Evolutionary conservation across 805 yeast species (phyloP), one percentile per base, ranked within the genome.

Genomic region (Jamesozyma rosinii): DNA sequence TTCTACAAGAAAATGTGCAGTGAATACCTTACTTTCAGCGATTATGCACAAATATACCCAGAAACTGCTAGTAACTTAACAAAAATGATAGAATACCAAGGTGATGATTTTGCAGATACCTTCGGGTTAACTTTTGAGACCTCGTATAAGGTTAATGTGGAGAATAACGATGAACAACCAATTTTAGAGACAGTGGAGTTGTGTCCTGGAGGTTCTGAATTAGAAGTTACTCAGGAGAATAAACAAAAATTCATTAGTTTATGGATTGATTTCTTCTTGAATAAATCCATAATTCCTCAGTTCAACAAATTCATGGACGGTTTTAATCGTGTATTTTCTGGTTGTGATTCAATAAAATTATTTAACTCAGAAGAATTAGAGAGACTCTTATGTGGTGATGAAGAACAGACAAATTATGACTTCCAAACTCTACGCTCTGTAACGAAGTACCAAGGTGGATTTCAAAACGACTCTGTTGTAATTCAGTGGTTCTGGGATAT

Each of bases 401-500:
- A 77, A 38, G 86, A 82, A 34, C 58, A 63, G 13, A 52, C 57
- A 26, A 52, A 57, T 20, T 67, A 67, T 17, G 97, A 90, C 55
- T 69, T 80, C 3, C 75, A 70, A 2, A 72, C 81, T 5, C 64
- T 92, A 44, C 72, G 76, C 44, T 74, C 88, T 0, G 79, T 88
- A 0, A 82, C 96, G 0, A 77, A 73, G 47, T 92, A 89, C 59
- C 63, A 62, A 17, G 87, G 89, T 10, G 87, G 89, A 72, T 64
- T 65, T 13, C 50, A 58, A 1, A 50, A 55, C 6, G 50, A 55
- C 6, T 66, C 71, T 5, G 44, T 52, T 0, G 64, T 79, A 0
- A 71, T 88, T 4, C 44, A 53, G 20, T 92, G 97, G 97, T 86
- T 90, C 57, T 90, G 98, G 97, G 79, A 81, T 15, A 77, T 77